Base-by-base conservation (phyloP, 371 early-diverging fungal species). In the Umbelopsis sp. region DNA sequence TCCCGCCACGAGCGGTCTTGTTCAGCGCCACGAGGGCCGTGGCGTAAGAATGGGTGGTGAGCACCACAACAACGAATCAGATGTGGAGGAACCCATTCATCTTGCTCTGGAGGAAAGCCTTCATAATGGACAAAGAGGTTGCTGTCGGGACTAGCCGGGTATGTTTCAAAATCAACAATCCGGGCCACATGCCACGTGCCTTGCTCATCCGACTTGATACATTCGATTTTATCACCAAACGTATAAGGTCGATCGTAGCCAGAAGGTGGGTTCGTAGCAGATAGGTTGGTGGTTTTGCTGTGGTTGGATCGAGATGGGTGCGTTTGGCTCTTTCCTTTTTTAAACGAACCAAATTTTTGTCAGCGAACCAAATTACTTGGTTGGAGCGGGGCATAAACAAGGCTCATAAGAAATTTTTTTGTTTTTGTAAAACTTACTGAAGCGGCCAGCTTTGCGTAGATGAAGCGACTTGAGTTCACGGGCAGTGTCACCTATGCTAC, bases 71-170 rank as follows among this genome's bases (percentile, higher is more conserved):
- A 70, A 9, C 79, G 76, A 45, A 79, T 51, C 48, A 79, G 70
- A 10, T 77, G 76, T 12, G 78, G 81, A 38, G 80, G 78, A 16
- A 88, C 76, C 88, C 88, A 88, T 44, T 87, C 86, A n/a, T 86
- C 88, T 44, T 87, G 82, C 41, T 82, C 83, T 64, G 84, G 83
- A n/a, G 87, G 77, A 72, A 81, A 88, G 0, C 88, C 88, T 70
- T 88, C 88, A 69, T 83, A 88, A 45, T 88, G 88, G 45, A 88
- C 82, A 74, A 88, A 79, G 24, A 86, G 74, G 1, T 51, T 35
- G 18, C 76, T 71, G 52, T 79, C 76, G 38, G 76, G 74, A 70
- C 44, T 76, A 72, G n/a, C 76, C 76, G 66, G 32, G 65, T 63
- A 37, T 76, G 76, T 63, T 71, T 74, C 29, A 68, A 67, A 44